Conservation (phyloP, 2,329 filamentous ascomycete species). For the Cytospora leucostoma region DNA sequence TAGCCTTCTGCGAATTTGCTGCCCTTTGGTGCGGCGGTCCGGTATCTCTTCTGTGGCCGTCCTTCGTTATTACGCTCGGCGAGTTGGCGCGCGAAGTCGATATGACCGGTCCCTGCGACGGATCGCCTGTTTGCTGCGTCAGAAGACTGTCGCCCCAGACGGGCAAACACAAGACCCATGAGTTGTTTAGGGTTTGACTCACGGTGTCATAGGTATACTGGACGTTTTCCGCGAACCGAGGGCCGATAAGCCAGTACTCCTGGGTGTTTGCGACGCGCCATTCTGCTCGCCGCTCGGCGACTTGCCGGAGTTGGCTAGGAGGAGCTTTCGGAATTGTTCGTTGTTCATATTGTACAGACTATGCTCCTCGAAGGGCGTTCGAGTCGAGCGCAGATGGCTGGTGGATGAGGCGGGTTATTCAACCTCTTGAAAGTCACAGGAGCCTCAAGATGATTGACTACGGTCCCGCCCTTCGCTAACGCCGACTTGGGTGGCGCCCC, state of each 20-base stretch:
- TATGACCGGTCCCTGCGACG: slow-evolving; percentile 54
- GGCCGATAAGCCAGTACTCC: slow-evolving; percentile 40
- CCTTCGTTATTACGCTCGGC: slow-evolving; percentile 65
- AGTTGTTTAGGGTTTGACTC: slow-evolving; percentile 39
- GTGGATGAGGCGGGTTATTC: too few species aligned
- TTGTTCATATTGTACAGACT: slow-evolving; percentile 76
- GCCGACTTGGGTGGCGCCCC: not conserved
- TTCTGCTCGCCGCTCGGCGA: slow-evolving; percentile 42
- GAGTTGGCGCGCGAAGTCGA: slow-evolving; percentile 82
- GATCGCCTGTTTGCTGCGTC: slow-evolving; percentile 56
- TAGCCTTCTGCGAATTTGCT: slow-evolving; percentile 79
- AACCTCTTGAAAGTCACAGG: not conserved
- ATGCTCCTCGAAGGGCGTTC: not conserved
- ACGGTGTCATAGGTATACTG: slow-evolving; percentile 95
- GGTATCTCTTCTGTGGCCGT: slow-evolving; percentile 70
- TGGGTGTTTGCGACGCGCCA: slow-evolving; percentile 45
- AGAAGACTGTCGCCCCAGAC: not conserved
- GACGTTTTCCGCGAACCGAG: slow-evolving; percentile 77
- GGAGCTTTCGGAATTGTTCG: slow-evolving; percentile 83
- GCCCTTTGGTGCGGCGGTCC: slow-evolving; percentile 79
- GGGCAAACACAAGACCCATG: not conserved
- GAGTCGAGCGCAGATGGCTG: not conserved
- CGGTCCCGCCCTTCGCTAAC: not conserved
- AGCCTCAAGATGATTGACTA: not conserved
- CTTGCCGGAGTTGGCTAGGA: slow-evolving; percentile 55